Percentiles rank a stretch among this genome's conserved stretches.
Evolutionary conservation across 768 basidiomycete genomes (phyloP).

Genomic region (Calocybe cyanea): DNA sequence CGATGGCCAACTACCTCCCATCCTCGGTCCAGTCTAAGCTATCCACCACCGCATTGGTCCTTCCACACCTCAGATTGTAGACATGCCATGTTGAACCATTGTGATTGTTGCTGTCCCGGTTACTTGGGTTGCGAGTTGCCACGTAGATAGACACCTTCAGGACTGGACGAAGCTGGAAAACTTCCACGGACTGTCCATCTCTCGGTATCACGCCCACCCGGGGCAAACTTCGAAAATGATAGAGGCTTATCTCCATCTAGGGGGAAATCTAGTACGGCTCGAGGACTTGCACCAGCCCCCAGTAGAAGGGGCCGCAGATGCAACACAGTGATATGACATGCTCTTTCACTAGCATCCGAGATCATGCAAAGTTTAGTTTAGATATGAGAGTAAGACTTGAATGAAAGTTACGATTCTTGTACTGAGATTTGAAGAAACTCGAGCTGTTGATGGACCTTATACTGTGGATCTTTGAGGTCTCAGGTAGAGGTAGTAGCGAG

Average conservation of each 20-base stretch:
- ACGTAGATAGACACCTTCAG: no score
- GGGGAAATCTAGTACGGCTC: no score
- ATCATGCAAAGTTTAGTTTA: no score
- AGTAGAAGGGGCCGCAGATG: slow-evolving; percentile 40
- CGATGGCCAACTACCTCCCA: slow-evolving; percentile 58
- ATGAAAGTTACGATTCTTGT: no score
- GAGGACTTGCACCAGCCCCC: no score
- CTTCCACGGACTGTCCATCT: slow-evolving; percentile 52
- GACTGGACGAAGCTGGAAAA: slow-evolving; percentile 38
- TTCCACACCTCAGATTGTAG: slow-evolving; percentile 67
- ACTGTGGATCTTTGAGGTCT: no score
- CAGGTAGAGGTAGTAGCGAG: no score
- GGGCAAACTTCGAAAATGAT: slow-evolving; percentile 44
- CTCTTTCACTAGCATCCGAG: no score
- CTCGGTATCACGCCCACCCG: slow-evolving; percentile 52
- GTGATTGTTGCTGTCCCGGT: neutral
- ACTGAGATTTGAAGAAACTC: no score
- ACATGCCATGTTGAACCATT: slow-evolving; percentile 37
- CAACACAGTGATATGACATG: slow-evolving; percentile 42
- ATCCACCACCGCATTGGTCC: slow-evolving; percentile 64
- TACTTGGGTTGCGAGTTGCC: no score
- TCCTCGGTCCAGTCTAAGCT: slow-evolving; percentile 49
- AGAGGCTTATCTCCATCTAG: slow-evolving; percentile 30
- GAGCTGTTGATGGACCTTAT: no score
- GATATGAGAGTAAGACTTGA: no score